Conservation (phyloP, 1,139 yeast species). For the Taphrina confusa region DNA sequence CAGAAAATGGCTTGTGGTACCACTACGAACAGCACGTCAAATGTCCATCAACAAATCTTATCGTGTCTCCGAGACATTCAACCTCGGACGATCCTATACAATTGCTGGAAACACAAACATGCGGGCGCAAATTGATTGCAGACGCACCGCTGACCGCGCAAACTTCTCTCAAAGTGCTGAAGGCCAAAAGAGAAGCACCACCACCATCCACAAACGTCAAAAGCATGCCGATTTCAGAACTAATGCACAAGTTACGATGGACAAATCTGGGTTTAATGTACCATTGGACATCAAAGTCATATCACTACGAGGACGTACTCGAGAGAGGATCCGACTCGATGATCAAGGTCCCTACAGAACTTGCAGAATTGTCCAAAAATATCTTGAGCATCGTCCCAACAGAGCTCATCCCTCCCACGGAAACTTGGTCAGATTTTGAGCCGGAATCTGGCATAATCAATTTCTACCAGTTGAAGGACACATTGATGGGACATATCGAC, state of each 20-base stretch:
- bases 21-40: conserved; percentile 9
- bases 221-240: conserved; percentile 27
- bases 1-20: conserved; percentile 13
- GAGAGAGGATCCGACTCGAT: conserved; percentile 45
- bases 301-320: conserved; percentile 41
- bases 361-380: conserved; percentile 48
- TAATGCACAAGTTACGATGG: conserved; percentile 47
- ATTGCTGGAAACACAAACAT: not conserved
- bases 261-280: conserved; percentile 54
- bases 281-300: conserved; percentile 51
- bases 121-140: not conserved
- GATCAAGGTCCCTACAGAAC: conserved; percentile 41
- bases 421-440: conserved; percentile 37
- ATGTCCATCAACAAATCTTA: not conserved
- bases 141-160: not conserved
- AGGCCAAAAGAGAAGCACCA: conserved; percentile 2
- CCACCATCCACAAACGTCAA: conserved; percentile 4
- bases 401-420: conserved; percentile 38
- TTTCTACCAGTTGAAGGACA: conserved; percentile 52
- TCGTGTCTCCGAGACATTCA: not conserved
- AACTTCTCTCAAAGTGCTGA: not conserved
- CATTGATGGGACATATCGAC: conserved; percentile 52
- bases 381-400: conserved; percentile 43
- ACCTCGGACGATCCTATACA: not conserved
- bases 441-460: conserved; percentile 53